These are phyloP conservation scores for thale cress (Arabidopsis thaliana) DNA, from an alignment of 345 rosid genomes.

Conservation along the genomic window DNA sequence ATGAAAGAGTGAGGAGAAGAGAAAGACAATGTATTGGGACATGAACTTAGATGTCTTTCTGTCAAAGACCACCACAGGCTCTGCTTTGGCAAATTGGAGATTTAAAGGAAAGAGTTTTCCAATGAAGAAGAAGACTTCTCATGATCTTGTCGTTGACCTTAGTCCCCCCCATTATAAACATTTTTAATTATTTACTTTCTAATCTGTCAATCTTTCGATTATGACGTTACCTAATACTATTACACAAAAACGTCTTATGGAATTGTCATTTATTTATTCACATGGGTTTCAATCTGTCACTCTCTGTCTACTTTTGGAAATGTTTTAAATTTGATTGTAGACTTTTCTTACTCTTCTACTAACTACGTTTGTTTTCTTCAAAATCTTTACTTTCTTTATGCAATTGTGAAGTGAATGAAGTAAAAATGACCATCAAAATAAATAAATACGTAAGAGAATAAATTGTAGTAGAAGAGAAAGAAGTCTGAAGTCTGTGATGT, in stretches of 20 bases:
- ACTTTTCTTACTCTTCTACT: conserved; percentile 43
- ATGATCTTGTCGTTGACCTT: conserved; percentile 42
- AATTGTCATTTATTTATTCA: conserved; percentile 27
- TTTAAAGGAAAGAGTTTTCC: conserved; percentile 39
- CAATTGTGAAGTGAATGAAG: not conserved
- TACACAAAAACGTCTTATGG: conserved; percentile 18
- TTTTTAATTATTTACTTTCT: conserved; percentile 7
- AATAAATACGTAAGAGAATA: not conserved
- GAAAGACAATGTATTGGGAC: conserved; percentile 43
- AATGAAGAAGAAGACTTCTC: conserved; percentile 45
- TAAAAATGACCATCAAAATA: not conserved
- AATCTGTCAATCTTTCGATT: conserved; percentile 29
- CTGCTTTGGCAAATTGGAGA: conserved; percentile 28
- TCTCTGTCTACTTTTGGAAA: conserved; percentile 42
- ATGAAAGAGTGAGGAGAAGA: conserved; percentile 34
- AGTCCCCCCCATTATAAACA: conserved; percentile 23
- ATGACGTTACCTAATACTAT: conserved; percentile 27
- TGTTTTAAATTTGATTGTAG: conserved; percentile 24
- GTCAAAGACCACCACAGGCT: conserved; percentile 23
- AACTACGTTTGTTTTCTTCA: conserved; percentile 28
- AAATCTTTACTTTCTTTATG: not conserved
- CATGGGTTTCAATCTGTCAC: conserved; percentile 39
- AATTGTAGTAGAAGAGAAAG: conserved; percentile 5
- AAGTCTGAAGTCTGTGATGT: conserved; percentile 17
- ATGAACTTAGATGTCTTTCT: conserved; percentile 38